Evolutionary conservation across 2,329 filamentous ascomycete species (phyloP), one percentile per base, ranked within the genome.

Genomic region (Clonostachys sp.): DNA sequence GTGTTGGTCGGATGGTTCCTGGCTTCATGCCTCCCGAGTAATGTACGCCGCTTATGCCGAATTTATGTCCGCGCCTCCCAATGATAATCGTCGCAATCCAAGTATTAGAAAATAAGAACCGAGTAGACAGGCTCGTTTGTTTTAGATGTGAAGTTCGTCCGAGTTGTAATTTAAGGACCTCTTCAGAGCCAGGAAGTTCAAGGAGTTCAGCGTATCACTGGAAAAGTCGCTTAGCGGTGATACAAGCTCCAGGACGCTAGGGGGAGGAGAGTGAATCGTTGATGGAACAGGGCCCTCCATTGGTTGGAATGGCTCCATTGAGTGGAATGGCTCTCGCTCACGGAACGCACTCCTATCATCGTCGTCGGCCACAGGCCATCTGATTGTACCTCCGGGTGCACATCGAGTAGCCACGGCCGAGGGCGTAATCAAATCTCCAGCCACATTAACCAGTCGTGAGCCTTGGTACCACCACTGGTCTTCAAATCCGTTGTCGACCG

Each of bases 381-480:
- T 34, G 42, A 38, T 42, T 6, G 10, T 18, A 5, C 16, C 41
- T 16, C 17, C 35, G 8, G 46, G 42, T 17, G 35, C 24, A 39
- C 47, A 48, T 17, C 41, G 34, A 10, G 47, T 42, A 18, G 42
- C 39, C 35, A 50, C 17, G 5, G 41, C 36, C 34, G 45, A 36
- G 12, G 48, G 42, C 12, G 45, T 16, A 16, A 50, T 48, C 30
- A 51, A 38, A 35, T 51, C 47, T 16, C 47, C 45, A 9, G 50
- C 50, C 9, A 49, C 41, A 13, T 48, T 49, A 10, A 49, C 45
- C n/a, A 61, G 50, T 5, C 59, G 57, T 36, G 60, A 47, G 2
- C 75, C 76, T 51, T 74, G 73, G 53, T 78, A 72, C 76, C 77
- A 80, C 75, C 76, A 79, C 58, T 80, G 75, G 51, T 74, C 72